A percentile compares a stretch with the other conserved stretches of the same genome.
These are phyloP conservation scores for Pulveroboletus sp. DNA, from an alignment of 768 basidiomycete species.

Conservation along the genomic window DNA sequence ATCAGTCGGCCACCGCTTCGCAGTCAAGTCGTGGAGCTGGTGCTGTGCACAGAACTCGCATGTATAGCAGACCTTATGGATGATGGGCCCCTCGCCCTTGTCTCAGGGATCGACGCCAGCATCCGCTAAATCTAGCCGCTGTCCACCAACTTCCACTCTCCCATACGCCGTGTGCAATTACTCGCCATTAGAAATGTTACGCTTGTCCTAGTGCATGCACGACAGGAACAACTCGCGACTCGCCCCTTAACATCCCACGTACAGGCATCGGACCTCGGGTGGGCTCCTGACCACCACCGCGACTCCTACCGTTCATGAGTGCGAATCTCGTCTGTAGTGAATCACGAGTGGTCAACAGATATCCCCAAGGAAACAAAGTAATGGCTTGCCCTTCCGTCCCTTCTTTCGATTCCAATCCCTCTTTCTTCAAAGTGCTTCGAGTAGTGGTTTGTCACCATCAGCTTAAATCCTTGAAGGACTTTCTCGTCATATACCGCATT, in stretches of 20 bases:
- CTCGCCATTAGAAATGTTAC: conserved; percentile 1
- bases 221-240: conserved; percentile 22
- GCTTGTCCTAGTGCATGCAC: conserved; percentile 14
- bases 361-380: not conserved
- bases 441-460: conserved; percentile 28
- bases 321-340: conserved; percentile 12
- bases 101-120: not conserved
- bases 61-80: not conserved
- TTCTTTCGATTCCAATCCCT: conserved; percentile 15
- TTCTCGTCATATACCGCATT: conserved; percentile 30
- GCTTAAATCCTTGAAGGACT: conserved; percentile 21
- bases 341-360: not conserved
- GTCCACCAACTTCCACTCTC: not conserved
- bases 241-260: conserved; percentile 22
- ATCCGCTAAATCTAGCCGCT: not conserved
- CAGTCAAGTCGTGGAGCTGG: not conserved
- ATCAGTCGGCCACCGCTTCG: not conserved
- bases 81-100: too few species aligned
- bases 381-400: conserved; percentile 17
- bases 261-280: conserved; percentile 22
- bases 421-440: conserved; percentile 16
- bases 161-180: not conserved
- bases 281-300: not conserved
- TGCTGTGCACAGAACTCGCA: not conserved
- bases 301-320: conserved; percentile 5